phyloP scores from a whole-genome alignment of 768 basidiomycete genomes.

The Boletus rex-veris region DNA sequence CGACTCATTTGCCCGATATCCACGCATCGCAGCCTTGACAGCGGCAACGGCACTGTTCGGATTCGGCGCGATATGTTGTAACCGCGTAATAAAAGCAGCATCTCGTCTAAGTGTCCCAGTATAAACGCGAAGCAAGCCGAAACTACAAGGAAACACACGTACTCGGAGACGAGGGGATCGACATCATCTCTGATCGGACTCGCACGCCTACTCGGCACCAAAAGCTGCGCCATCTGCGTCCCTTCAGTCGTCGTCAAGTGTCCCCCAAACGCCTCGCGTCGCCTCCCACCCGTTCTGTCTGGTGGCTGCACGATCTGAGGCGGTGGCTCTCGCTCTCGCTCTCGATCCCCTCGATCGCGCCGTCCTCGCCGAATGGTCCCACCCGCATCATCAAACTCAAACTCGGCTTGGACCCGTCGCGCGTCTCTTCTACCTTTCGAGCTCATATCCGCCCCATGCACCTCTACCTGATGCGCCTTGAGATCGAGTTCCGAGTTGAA shows the following conservation, averaged over 20 bases:
- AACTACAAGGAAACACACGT: constrained; percentile 20
- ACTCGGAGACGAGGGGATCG: constrained; percentile 58
- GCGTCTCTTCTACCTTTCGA: constrained; percentile 67
- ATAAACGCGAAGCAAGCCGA: background rate
- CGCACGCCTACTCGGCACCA: constrained; percentile 25
- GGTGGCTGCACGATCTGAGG: constrained; percentile 21
- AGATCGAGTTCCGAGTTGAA: constrained; percentile 86
- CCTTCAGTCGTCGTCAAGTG: constrained; percentile 45
- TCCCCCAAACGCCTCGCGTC: constrained; percentile 63
- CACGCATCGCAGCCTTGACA: constrained; percentile 71
- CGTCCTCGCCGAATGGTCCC: constrained; percentile 45
- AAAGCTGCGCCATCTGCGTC: constrained; percentile 9
- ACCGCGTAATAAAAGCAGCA: constrained; percentile 56
- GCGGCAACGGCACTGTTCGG: constrained; percentile 56
- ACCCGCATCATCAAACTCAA: constrained; percentile 64
- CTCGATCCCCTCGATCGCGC: constrained; percentile 48
- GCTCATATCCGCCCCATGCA: constrained; percentile 73
- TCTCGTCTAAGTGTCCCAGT: constrained; percentile 53
- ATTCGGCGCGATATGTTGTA: constrained; percentile 57
- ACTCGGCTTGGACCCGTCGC: constrained; percentile 58
- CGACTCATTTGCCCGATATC: constrained; percentile 73
- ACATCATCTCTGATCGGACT: constrained; percentile 39
- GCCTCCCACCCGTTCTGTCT: constrained; percentile 36
- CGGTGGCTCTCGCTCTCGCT: constrained; percentile 44
- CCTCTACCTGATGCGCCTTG: constrained; percentile 86